Evolutionary conservation across 1,284 basidiomycete genomes (phyloP).

Genomic region (Wallemia mellicola): DNA sequence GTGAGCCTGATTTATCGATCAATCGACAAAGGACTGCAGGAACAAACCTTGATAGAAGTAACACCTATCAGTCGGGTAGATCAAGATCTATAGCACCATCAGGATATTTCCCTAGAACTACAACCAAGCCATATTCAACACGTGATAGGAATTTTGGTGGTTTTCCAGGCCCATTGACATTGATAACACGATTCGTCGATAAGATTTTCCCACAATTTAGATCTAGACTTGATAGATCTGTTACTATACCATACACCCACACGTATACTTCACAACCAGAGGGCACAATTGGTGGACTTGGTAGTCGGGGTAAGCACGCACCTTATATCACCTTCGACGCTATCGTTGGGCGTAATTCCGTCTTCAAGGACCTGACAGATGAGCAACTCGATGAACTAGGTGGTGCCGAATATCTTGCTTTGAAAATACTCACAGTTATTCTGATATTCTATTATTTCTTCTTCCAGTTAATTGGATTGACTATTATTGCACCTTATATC

Average conservation of each 20-base stretch:
- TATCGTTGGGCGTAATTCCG: slow-evolving; percentile 54
- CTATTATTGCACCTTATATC: slow-evolving; percentile 53
- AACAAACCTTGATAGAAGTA: neutral
- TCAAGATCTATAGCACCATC: neutral
- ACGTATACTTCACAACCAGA: slow-evolving; percentile 24
- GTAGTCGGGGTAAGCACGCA: slow-evolving; percentile 16
- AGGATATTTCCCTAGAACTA: slow-evolving; percentile 13
- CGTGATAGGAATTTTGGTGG: slow-evolving; percentile 36
- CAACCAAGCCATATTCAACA: slow-evolving; percentile 15
- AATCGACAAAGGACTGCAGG: neutral
- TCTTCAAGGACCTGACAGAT: slow-evolving; percentile 45
- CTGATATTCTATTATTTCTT: slow-evolving; percentile 28
- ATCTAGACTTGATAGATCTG: slow-evolving; percentile 25
- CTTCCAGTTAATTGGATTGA: slow-evolving; percentile 32
- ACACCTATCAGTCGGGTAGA: slow-evolving; percentile 6
- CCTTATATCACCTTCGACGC: slow-evolving; percentile 67
- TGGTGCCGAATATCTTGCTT: slow-evolving; percentile 74
- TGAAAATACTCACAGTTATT: slow-evolving; percentile 31
- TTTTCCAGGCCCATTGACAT: slow-evolving; percentile 48
- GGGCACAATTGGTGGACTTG: slow-evolving; percentile 1
- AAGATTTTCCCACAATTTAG: slow-evolving; percentile 28
- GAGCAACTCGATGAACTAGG: slow-evolving; percentile 74
- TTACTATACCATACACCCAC: slow-evolving; percentile 41
- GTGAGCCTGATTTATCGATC: neutral
- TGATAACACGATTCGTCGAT: slow-evolving; percentile 23